These are phyloP conservation scores for Kazachstania kunashirensis DNA, from an alignment of 805 yeast species.

Conservation along the genomic window DNA sequence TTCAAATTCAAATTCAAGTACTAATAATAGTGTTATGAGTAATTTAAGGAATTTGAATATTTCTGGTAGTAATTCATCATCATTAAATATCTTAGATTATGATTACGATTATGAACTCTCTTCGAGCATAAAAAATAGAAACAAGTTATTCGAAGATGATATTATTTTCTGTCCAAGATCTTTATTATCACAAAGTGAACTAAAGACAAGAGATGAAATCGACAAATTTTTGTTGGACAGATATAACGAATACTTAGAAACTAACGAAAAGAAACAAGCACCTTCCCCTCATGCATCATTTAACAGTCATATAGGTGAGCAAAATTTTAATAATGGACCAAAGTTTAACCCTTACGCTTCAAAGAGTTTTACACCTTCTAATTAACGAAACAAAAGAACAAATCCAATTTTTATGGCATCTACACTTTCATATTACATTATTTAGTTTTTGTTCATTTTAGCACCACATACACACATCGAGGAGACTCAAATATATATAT, in stretches of 20 bases:
- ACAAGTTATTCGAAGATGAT: constrained; percentile 28
- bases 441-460: not conserved
- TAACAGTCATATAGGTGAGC: not conserved
- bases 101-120: constrained; percentile 10
- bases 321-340: constrained; percentile 1
- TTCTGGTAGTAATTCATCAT: not conserved
- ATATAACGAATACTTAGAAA: constrained; percentile 3
- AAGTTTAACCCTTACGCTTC: constrained; percentile 62
- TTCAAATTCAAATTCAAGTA: constrained; percentile 6
- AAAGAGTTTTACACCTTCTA: constrained; percentile 46
- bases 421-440: not conserved
- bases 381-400: constrained; percentile 1
- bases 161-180: constrained; percentile 26
- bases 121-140: constrained; percentile 14
- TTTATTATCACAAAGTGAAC: constrained; percentile 22
- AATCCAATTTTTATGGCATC: not conserved
- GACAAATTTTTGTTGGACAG: constrained; percentile 16
- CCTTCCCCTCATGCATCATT: not conserved
- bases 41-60: not conserved
- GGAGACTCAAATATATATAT: too few relatives aligned
- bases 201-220: constrained; percentile 19
- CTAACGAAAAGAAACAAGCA: not conserved
- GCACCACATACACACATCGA: too few relatives aligned
- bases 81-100: not conserved
- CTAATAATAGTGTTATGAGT: constrained; percentile 1